Percentiles rank a stretch among this genome's conserved stretches.
Conservation (phyloP, 306 rosid genomes). For the Datisca glomerata region DNA sequence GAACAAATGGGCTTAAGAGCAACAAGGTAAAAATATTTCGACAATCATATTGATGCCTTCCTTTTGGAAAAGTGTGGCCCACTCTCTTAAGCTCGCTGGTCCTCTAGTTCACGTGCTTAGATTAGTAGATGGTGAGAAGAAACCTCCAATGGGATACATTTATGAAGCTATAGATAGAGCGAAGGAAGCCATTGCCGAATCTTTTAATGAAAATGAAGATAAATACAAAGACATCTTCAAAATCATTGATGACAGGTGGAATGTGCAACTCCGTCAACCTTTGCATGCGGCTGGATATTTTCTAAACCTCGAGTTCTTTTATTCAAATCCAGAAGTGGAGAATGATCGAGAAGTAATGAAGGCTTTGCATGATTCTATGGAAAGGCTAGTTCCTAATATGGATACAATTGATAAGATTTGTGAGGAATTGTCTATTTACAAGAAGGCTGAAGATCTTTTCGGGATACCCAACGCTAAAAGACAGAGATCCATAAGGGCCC, state of each 20-base stretch:
- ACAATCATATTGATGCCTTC: no score
- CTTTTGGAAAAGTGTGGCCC: not conserved
- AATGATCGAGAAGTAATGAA: not conserved
- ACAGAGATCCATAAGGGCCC: not conserved
- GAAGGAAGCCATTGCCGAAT: not conserved
- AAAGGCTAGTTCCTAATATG: not conserved
- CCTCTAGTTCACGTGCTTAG: not conserved
- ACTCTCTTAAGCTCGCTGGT: not conserved
- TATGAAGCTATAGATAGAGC: no score
- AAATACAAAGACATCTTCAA: not conserved
- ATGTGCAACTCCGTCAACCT: not conserved
- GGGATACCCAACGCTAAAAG: not conserved
- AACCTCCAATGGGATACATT: not conserved
- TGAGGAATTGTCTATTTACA: not conserved
- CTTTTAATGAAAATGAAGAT: not conserved
- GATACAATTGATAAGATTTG: not conserved
- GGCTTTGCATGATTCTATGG: not conserved
- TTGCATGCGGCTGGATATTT: conserved; percentile 2
- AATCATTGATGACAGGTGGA: conserved; percentile 1
- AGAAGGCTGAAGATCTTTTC: not conserved
- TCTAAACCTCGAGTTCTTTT: not conserved
- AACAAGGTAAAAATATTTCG: not conserved
- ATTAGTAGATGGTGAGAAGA: no score
- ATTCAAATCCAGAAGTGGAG: not conserved
- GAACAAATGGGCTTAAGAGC: not conserved